Base-by-base conservation (phyloP, 352 stramenopile genomes). In the Elongisporangium prolatum region DNA sequence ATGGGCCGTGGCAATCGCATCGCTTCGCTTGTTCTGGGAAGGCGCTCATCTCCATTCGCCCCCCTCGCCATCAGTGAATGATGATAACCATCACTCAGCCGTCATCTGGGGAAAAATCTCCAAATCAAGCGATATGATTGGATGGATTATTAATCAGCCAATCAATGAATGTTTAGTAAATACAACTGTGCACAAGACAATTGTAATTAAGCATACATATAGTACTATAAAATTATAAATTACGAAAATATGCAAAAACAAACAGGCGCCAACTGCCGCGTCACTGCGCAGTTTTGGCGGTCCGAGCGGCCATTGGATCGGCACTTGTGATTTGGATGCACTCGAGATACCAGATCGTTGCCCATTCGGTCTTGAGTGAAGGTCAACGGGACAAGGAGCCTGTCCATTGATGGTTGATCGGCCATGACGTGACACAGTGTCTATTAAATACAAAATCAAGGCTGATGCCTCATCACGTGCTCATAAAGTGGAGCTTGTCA, bases 401-500 rank as follows among this genome's bases (percentile, higher is more conserved):
- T 5, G 8, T 40, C 28, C 28, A 40, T 14, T 40, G 28, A 40
- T 40, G 28, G 28, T 40, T 40, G 28, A 9, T 40, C 4, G 4
- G 28, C 4, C 28, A 13, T 40, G 28, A 13, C 4, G 28, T 7
- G 24, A 34, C 24, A 9, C 28, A 6, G 8, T 2, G 28, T 6
- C 4, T 14, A 13, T 40, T 40, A 13, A 40, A 14, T 40, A 13
- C 8, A 13, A 14, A 14, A 40, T 1, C 14, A 13, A 40, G 28
- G 28, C 4, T 2, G 8, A 14, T 8, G 28, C 21, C n/a, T 16
- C 18, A 56, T 67, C 47, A 67, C 20, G 47, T 47, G 48, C 64
- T 52, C 48, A 71, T 48, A 20, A 13, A 40, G 58, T 92, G 78
- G 24, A 92, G 54, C 14, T 70, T 75, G 58, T 89, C 74, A 54